Evolutionary conservation across 192 early-diverging fungal genomes (phyloP).

Genomic region (Funneliformis geosporum): DNA sequence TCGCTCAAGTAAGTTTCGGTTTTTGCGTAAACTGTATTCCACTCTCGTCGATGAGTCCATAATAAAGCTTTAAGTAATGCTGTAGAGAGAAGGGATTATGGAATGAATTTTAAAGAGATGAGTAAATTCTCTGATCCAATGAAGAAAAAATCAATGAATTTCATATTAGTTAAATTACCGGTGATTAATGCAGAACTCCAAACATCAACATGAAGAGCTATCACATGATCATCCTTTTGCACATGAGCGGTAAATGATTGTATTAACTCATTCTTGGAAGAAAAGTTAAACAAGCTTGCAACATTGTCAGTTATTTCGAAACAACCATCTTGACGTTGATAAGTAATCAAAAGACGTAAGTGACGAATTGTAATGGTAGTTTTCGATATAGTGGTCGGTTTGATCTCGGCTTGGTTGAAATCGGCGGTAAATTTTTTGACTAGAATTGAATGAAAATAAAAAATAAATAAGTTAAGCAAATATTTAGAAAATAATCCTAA

Average conservation of each 20-base stretch:
- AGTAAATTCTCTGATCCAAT: neutral
- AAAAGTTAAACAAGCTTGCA: slow-evolving; percentile 21
- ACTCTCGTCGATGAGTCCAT: slow-evolving; percentile 13
- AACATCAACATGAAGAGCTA: neutral
- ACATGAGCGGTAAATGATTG: neutral
- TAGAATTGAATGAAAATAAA: neutral
- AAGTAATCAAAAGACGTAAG: slow-evolving; percentile 1
- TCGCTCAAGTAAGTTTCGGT: slow-evolving; percentile 19
- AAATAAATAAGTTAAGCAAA: too few relatives aligned
- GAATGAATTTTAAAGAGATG: neutral
- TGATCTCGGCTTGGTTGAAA: slow-evolving; percentile 38
- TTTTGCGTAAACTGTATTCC: neutral
- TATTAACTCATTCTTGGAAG: neutral
- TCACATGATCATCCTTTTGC: neutral
- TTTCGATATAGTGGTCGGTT: neutral
- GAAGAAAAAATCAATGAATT: too few relatives aligned
- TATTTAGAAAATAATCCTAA: too few relatives aligned
- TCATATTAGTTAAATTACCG: neutral
- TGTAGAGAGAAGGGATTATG: too few relatives aligned
- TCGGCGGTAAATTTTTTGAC: slow-evolving; percentile 42
- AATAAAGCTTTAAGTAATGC: slow-evolving; percentile 26
- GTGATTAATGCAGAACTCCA: neutral
- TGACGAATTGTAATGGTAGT: neutral
- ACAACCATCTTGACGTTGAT: slow-evolving; percentile 24
- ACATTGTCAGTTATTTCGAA: slow-evolving; percentile 14